A percentile compares a stretch with the other conserved stretches of the same genome.
phyloP scores from a whole-genome alignment of 2,329 filamentous ascomycete species.

The Metarhizium sp. region DNA sequence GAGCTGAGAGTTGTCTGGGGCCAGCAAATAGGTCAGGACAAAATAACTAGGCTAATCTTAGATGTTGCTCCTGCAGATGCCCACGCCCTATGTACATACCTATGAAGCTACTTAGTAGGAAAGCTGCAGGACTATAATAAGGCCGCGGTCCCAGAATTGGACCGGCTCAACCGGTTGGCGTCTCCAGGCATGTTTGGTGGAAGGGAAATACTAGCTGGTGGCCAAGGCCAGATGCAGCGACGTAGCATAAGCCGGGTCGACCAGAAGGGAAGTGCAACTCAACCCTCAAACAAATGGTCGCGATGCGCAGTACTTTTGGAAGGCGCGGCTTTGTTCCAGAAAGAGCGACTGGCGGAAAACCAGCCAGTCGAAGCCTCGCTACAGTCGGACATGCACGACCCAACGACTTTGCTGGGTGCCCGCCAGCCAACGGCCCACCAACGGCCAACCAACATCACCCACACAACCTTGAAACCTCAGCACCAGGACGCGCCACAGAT shows the following conservation, averaged over 20 bases:
- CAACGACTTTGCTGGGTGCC: neutral
- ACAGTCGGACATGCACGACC: too few species aligned
- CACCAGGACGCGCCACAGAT: neutral
- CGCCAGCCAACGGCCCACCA: neutral
- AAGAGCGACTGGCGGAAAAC: slow-evolving; percentile 5
- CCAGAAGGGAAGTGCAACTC: neutral
- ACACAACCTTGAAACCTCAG: neutral
- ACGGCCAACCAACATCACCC: neutral
- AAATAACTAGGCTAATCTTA: neutral
- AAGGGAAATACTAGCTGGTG: neutral
- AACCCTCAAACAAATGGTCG: neutral
- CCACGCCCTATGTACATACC: neutral
- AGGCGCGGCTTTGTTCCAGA: slow-evolving; percentile 1
- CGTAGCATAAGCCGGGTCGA: neutral
- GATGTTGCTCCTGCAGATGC: neutral
- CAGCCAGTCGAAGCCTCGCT: slow-evolving; percentile 1
- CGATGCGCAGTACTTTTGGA: neutral
- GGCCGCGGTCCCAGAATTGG: neutral
- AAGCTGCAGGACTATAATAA: neutral
- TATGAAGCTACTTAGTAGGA: neutral
- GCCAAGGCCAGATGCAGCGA: neutral
- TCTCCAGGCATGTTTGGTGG: neutral
- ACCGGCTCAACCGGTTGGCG: neutral
- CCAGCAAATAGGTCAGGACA: neutral
- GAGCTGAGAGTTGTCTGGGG: neutral